phyloP scores from a whole-genome alignment of 2,329 filamentous ascomycete genomes.

The Neonectria hederae region DNA sequence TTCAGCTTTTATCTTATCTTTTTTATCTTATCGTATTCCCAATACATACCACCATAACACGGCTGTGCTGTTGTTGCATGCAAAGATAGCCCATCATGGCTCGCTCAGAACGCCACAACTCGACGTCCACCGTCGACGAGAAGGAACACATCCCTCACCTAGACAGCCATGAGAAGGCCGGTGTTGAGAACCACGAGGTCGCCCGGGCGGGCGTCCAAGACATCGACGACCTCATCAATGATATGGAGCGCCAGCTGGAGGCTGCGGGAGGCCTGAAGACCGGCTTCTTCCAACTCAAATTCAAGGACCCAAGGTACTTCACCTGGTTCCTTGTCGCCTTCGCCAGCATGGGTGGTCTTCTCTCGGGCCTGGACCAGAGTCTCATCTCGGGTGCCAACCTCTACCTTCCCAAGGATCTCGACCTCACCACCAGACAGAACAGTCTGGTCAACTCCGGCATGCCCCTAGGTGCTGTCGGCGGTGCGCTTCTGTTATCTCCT shows the following conservation, averaged over 20 bases:
- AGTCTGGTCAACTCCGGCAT: slow-evolving; percentile 76
- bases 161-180: slow-evolving; percentile 41
- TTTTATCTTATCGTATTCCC: slow-evolving; percentile 10
- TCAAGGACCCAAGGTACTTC: slow-evolving; percentile 69
- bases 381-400: slow-evolving; percentile 77
- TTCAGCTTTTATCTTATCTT: not conserved
- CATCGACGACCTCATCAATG: slow-evolving; percentile 51
- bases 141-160: slow-evolving; percentile 35
- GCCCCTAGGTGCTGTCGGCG: slow-evolving; percentile 76
- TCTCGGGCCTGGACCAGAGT: slow-evolving; percentile 77
- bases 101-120: slow-evolving; percentile 29
- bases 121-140: slow-evolving; percentile 35
- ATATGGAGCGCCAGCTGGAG: slow-evolving; percentile 54
- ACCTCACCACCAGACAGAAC: slow-evolving; percentile 64
- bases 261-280: slow-evolving; percentile 45
- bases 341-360: slow-evolving; percentile 78
- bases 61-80: not conserved
- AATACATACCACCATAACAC: not conserved
- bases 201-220: slow-evolving; percentile 47
- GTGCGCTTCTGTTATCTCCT: slow-evolving; percentile 73
- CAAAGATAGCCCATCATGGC: slow-evolving; percentile 25
- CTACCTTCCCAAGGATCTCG: slow-evolving; percentile 68
- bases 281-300: slow-evolving; percentile 63
- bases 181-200: slow-evolving; percentile 49
- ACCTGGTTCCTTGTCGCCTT: slow-evolving; percentile 75